These are phyloP conservation scores for Russula abietina DNA, from an alignment of 768 basidiomycete genomes.

Conservation along the genomic window DNA sequence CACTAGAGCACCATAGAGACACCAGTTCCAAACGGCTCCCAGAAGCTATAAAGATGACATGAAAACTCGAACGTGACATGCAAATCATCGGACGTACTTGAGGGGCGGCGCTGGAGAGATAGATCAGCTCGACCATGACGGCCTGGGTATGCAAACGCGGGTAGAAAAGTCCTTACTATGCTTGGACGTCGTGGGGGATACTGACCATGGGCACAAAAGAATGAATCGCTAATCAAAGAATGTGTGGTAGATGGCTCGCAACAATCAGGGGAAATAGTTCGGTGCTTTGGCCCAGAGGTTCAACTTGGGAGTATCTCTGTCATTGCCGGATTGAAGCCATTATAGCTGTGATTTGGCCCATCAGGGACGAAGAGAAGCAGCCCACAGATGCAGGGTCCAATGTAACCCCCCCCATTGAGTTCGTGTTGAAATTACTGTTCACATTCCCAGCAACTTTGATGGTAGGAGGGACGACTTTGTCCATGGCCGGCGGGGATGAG, in stretches of 20 bases:
- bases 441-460: neutral
- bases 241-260: neutral
- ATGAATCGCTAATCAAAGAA: neutral
- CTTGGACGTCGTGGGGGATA: neutral
- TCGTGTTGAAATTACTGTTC: neutral
- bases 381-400: neutral
- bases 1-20: conserved; percentile 28
- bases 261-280: neutral
- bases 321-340: neutral
- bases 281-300: neutral
- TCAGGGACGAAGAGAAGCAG: neutral
- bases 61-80: neutral
- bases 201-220: neutral
- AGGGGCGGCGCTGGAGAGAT: conserved; percentile 6
- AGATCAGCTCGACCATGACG: neutral
- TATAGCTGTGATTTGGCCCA: conserved; percentile 1
- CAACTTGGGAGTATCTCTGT: neutral
- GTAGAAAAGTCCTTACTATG: neutral
- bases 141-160: too few relatives aligned
- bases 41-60: neutral
- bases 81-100: neutral
- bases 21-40: conserved; percentile 26
- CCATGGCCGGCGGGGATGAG: neutral
- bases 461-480: neutral
- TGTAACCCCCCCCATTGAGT: neutral